Base-by-base conservation (phyloP, 78 protist genomes). In the Dictyostelium brefeldianum region DNA sequence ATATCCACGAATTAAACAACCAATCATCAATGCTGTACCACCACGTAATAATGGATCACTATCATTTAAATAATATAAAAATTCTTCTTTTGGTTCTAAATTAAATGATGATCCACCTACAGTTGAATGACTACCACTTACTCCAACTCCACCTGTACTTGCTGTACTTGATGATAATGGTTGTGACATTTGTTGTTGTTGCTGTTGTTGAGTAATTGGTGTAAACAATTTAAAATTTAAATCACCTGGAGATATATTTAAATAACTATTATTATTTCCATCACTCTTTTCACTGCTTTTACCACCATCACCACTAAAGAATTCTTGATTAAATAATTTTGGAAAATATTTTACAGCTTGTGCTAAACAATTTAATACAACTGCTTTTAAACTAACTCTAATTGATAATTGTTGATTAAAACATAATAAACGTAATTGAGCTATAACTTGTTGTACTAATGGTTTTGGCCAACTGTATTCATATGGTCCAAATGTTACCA, bases 321-420 rank as follows among this genome's bases (percentile, higher is more conserved):
- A 87, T 57, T 87, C 93, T 14, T 74, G 18, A 54, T 27, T 41
- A 54, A 87, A 87, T 59, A 77, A 17, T 6, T 78, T 77, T 25
- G 93, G 93, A 64, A 87, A 87, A 51, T 51, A 87, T 51, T 87
- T 87, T 15, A 77, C 93, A 64, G 54, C 18, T 62, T 87, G 93
- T 48, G 93, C 83, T 43, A 87, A 64, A n/a, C 84, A 77, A 41
- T 47, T 87, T 27, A 87, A 59, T 15, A 87, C 81, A 4, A 87
- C 93, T 0, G 93, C 93, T 20, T 87, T 87, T 18, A 87, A 31
- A 87, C 84, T 64, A 47, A 87, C 84, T 71, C 93, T 77, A 22
- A 87, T 64, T 3, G 46, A 51, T 11, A 78, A 18, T 11, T 27
- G 51, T 9, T 47, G 56, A 18, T 36, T 62, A 31, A 87, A 87